Evolutionary conservation across 176 grass and related monocot species (phyloP), one percentile per base, ranked within the genome.

Genomic region (Aegilops umbellulata): DNA sequence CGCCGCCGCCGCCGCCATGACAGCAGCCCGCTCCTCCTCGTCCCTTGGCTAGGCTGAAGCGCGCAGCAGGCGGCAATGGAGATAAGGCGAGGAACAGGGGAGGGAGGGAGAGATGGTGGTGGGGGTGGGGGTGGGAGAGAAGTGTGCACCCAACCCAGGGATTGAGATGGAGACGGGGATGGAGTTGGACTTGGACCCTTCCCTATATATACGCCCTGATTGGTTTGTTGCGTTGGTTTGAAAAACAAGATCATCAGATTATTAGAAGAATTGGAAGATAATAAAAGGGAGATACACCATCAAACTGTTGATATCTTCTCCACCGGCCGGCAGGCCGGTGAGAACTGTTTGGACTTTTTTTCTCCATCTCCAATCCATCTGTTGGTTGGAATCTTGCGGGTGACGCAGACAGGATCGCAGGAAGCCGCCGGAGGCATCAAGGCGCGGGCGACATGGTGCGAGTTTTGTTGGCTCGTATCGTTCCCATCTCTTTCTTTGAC

Each of bases 311-410:
- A 84, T 74, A 29, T 61, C n/a, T 82, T 64, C 38, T 6, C 41
- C 2, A 53, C 49, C 49, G 49, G 32, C 17, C 8, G n/a, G 42
- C 42, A 12, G 42, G 23, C 42, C 39, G 65, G 65, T 73, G 65
- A 14, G 66, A 79, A 79, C 41, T 39, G 87, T 73, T 88, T 77
- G 63, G 80, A 86, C 77, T 86, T 61, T 70, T 8, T 53, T 53
- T 19, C 49, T 53, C 16, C 47, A 7, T 19, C 24, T 30, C n/a
- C n/a, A n/a, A n/a, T n/a, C n/a, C 13, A 51, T 51, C 42, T 53
- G 73, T 53, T 76, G 3, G 42, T 44, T 76, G 73, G 73, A 51
- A 30, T 53, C 44, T 76, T 76, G 73, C 15, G 42, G 0, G 44
- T 53, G 73, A 76, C 42, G 71, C 71, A 5, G 71, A 74, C 71